Percentiles rank a stretch among this genome's conserved stretches.
These are phyloP conservation scores for Phytophthora agathidicida DNA, from an alignment of 352 stramenopile genomes.

Conservation along the genomic window DNA sequence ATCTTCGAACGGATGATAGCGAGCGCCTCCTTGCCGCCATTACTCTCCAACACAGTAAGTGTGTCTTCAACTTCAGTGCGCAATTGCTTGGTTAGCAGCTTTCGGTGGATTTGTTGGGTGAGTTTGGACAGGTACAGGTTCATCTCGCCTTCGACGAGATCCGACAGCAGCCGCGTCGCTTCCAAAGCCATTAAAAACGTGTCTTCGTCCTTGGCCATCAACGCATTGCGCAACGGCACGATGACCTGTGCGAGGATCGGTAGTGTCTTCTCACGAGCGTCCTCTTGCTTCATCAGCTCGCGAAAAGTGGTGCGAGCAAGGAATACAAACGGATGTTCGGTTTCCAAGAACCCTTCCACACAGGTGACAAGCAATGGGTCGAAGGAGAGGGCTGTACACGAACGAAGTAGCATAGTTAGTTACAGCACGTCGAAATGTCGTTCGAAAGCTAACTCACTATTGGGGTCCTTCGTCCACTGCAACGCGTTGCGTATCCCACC, in stretches of 20 bases:
- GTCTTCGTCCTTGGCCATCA: constrained; percentile 78
- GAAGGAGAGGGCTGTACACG: constrained; percentile 69
- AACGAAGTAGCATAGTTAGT: background rate
- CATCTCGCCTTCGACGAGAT: constrained; percentile 72
- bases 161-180: constrained; percentile 67
- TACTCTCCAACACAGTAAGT: constrained; percentile 67
- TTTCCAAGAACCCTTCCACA: constrained; percentile 74
- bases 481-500: constrained; percentile 73
- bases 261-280: constrained; percentile 65
- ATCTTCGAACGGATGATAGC: constrained; percentile 81
- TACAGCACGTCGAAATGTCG: background rate
- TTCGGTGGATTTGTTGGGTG: constrained; percentile 81
- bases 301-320: constrained; percentile 74
- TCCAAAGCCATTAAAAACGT: constrained; percentile 74
- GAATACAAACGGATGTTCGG: constrained; percentile 82
- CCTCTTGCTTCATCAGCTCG: constrained; percentile 66
- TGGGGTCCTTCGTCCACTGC: constrained; percentile 73
- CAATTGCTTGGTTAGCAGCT: constrained; percentile 65
- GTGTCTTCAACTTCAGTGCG: constrained; percentile 65
- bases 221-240: constrained; percentile 53
- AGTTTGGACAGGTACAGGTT: constrained; percentile 78
- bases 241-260: constrained; percentile 68
- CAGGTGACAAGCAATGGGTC: constrained; percentile 76
- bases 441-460: constrained; percentile 37
- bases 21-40: constrained; percentile 77